phyloP scores from a whole-genome alignment of 208 protist genomes.

The Herpetomonas samuelpessoai region DNA sequence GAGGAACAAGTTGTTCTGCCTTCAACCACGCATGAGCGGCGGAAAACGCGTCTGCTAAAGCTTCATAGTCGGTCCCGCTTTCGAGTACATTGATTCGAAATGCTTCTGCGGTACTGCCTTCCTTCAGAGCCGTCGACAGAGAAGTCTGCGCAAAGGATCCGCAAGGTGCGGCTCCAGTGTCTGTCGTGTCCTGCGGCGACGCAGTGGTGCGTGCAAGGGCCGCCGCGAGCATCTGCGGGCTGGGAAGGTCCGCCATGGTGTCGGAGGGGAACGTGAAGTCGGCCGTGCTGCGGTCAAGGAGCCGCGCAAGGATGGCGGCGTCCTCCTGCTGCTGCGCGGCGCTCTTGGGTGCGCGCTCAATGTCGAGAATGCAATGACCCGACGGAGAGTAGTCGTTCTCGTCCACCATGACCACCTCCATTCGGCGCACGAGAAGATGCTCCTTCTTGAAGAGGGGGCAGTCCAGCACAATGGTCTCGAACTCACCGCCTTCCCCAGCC shows the following conservation, averaged over 20 bases:
- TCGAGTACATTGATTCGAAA: too few species aligned
- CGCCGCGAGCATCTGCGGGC: too few species aligned
- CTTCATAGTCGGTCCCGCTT: too few species aligned
- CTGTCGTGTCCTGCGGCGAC: too few species aligned
- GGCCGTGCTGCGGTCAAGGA: conserved; percentile 8
- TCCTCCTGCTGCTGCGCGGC: conserved; percentile 28
- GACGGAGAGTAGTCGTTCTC: conserved; percentile 77
- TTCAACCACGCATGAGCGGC: too few species aligned
- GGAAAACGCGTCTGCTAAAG: too few species aligned
- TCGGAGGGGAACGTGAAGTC: conserved; percentile 39
- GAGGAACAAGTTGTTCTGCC: too few species aligned
- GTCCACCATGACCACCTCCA: conserved; percentile 70
- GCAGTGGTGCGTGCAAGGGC: too few species aligned
- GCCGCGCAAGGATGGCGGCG: conserved; percentile 21
- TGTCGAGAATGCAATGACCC: conserved; percentile 52
- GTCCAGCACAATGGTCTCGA: conserved; percentile 98
- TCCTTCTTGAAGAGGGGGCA: conserved; percentile 88
- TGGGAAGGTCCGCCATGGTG: conserved; percentile 20
- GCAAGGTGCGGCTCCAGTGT: too few species aligned
- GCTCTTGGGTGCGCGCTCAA: conserved; percentile 41
- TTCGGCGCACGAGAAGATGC: conserved; percentile 28
- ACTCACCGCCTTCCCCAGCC: conserved; percentile 99
- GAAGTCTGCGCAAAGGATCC: too few species aligned
- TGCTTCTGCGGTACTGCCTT: too few species aligned
- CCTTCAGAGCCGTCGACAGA: too few species aligned